Conservation (phyloP, 2,329 filamentous ascomycete genomes). For the Nemania sp. region DNA sequence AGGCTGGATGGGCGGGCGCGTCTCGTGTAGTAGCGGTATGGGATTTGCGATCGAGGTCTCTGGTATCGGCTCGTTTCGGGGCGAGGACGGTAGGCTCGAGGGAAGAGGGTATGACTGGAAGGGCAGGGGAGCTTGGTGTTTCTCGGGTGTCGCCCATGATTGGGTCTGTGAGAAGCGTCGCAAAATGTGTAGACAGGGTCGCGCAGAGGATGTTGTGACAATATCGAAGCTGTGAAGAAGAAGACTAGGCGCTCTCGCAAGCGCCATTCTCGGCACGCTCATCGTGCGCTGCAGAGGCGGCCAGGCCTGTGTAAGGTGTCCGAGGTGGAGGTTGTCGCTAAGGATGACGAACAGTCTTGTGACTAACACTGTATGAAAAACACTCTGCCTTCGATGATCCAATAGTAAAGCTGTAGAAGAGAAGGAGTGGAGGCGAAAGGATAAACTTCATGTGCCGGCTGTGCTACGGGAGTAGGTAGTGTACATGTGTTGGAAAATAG, state of each 20-base stretch:
- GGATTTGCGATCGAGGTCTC: slow-evolving; percentile 55
- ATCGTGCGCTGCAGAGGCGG: slow-evolving; percentile 39
- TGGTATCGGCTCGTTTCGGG: slow-evolving; percentile 49
- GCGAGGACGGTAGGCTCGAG: slow-evolving; percentile 46
- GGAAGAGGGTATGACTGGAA: slow-evolving; percentile 60
- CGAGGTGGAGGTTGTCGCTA: neutral
- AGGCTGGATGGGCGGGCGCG: slow-evolving; percentile 47
- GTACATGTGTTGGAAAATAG: neutral
- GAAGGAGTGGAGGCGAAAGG: too few species aligned
- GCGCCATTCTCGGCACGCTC: slow-evolving; percentile 47
- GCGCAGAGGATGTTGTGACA: slow-evolving; percentile 48
- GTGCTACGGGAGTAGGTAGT: neutral
- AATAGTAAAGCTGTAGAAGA: too few species aligned
- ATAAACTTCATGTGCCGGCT: neutral
- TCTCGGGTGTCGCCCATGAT: slow-evolving; percentile 37
- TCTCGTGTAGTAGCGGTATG: slow-evolving; percentile 58
- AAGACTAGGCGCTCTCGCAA: slow-evolving; percentile 40
- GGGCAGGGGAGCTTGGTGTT: slow-evolving; percentile 39
- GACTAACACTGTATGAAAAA: too few species aligned
- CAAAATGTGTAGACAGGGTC: slow-evolving; percentile 46
- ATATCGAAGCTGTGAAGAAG: slow-evolving; percentile 37
- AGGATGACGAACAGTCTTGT: neutral
- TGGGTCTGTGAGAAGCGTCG: slow-evolving; percentile 49
- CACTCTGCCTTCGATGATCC: too few species aligned
- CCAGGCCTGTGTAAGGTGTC: neutral